Evolutionary conservation across 495 filamentous ascomycete genomes (phyloP), one percentile per base, ranked within the genome.

Genomic region (Wilcoxina mikolae): DNA sequence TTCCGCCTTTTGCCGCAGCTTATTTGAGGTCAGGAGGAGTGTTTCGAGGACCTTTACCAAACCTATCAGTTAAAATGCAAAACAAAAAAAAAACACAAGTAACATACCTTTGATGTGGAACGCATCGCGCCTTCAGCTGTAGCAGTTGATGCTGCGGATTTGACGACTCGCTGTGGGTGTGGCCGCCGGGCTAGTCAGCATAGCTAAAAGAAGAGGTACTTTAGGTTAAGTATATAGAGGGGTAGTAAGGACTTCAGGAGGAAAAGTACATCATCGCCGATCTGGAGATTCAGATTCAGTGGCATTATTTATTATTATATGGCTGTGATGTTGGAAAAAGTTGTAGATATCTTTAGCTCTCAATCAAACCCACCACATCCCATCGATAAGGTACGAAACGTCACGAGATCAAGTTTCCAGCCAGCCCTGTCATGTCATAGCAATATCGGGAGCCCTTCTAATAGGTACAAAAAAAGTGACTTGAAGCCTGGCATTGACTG

Each of bases 11-110:
- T 65, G 62, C 3, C 62, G 57, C 20, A 65, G 38, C 43, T 46
- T 64, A 43, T 65, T 65, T 10, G 61, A 64, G n/a, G 57, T 49
- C 3, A 65, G 46, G 0, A 65, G 51, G 3, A 65, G 57, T 4
- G 51, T 27, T 27, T 50, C 26, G 9, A 50, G 47, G 26, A 26
- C 22, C 47, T 50, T 9, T 28, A 22, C 29, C n/a, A 12, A 11
- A 20, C 1, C n/a, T 20, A 15, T 46, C 23, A 46, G 43, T 24
- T 24, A 46, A 2, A 9, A 20, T 20, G 5, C 11, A 44, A 44
- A 5, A 44, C 7, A 10, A 44, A 7, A 20, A 17, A 20, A 44
- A 44, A 20, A 17, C 7, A 44, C 5, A 17, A 20, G 20, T 9
- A 22, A n/a, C 11, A 20, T 17, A 46, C 43, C 22, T 46, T 46